Conservation (phyloP, 805 yeast species). For the Candida nemodendra region DNA sequence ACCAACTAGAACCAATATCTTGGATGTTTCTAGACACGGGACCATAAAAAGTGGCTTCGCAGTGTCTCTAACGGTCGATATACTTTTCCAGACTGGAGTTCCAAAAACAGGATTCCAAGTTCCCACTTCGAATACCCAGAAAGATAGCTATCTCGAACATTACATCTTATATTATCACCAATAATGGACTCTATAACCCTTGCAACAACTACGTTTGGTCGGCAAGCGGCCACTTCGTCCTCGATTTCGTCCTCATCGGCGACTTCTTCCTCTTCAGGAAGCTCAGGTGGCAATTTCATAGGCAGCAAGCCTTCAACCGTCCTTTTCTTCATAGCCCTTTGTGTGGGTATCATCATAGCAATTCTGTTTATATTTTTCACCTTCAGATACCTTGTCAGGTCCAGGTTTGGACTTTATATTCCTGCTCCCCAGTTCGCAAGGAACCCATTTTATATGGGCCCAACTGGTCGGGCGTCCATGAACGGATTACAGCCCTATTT, state of each 20-base stretch:
- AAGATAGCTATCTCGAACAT: neutral
- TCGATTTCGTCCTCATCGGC: conserved; percentile 4
- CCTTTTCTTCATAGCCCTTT: conserved; percentile 60
- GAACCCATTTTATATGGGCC: conserved; percentile 24
- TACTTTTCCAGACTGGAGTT: no score
- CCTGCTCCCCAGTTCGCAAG: conserved; percentile 32
- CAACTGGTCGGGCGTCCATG: conserved; percentile 26
- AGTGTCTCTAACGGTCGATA: no score
- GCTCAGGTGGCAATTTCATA: conserved; percentile 20
- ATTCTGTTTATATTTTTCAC: conserved; percentile 57
- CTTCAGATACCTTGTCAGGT: conserved; percentile 55
- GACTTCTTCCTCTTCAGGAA: neutral
- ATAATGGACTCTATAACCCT: conserved; percentile 3
- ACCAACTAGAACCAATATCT: no score
- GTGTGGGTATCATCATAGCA: conserved; percentile 61
- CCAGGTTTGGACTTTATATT: conserved; percentile 53
- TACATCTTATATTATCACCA: neutral
- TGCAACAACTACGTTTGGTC: conserved; percentile 1
- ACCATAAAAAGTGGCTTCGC: no score
- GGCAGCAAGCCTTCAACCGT: conserved; percentile 59
- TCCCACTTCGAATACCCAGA: no score
- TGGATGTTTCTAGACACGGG: no score
- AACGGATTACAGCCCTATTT: conserved; percentile 25
- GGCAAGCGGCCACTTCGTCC: no score
- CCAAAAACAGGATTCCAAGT: no score